phyloP scores from a whole-genome alignment of 2,329 filamentous ascomycete genomes.

The Rutstroemia sp. region DNA sequence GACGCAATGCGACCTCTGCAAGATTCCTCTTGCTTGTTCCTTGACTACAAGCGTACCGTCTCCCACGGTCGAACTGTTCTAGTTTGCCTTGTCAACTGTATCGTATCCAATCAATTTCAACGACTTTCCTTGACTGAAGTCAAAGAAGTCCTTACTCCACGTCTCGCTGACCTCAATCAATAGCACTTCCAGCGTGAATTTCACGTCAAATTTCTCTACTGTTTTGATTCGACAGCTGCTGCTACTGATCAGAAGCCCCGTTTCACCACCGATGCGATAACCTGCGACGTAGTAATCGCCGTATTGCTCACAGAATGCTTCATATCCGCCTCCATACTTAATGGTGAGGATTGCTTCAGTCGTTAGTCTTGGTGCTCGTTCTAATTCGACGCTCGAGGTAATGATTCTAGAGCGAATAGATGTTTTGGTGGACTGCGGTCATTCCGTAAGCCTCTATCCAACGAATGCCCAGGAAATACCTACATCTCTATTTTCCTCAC shows the following conservation, averaged over 20 bases:
- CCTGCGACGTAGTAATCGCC: neutral
- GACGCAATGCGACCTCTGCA: neutral
- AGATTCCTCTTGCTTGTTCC: neutral
- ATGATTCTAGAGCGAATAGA: neutral
- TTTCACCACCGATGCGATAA: neutral
- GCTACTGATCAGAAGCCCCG: neutral
- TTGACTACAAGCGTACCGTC: neutral
- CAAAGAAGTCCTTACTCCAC: neutral
- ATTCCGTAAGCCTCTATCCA: neutral
- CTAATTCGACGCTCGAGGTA: neutral
- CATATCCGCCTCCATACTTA: neutral
- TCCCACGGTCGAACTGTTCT: neutral
- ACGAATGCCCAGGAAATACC: neutral
- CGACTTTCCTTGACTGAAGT: neutral
- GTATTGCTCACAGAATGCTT: neutral
- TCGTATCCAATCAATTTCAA: neutral
- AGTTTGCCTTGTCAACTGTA: neutral
- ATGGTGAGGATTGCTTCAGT: neutral
- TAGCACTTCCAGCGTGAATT: neutral
- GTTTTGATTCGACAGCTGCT: neutral
- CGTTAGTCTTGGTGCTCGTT: neutral
- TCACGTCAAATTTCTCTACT: neutral
- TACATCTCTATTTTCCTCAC: neutral
- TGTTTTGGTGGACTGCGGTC: neutral
- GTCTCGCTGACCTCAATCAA: neutral